Evolutionary conservation across 2,329 filamentous ascomycete genomes (phyloP).

Genomic region (Trichoderma brevicompactum): DNA sequence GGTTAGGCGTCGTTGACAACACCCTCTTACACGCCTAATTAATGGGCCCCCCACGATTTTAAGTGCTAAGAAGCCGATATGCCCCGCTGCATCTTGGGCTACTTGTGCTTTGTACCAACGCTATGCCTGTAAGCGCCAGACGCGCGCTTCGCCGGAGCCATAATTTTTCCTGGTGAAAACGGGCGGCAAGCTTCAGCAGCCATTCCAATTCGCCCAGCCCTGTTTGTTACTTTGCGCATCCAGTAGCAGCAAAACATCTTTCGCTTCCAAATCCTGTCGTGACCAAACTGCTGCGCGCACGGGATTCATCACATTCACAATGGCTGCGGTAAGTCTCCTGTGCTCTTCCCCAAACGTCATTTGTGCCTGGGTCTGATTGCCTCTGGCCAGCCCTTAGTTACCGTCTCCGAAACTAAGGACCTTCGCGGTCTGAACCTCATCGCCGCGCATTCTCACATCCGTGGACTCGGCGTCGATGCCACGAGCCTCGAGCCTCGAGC

Average conservation of each 20-base stretch:
- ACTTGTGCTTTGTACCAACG: not conserved
- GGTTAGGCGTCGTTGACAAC: too few species aligned
- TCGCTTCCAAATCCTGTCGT: conserved; percentile 14
- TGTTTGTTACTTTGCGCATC: conserved; percentile 4
- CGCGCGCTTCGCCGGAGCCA: conserved; percentile 25
- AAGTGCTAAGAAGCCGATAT: too few species aligned
- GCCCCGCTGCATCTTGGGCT: too few species aligned
- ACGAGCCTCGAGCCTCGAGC: conserved; percentile 86
- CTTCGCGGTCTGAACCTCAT: conserved; percentile 96
- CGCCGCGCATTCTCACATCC: conserved; percentile 96
- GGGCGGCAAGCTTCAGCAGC: not conserved
- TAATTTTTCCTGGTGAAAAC: conserved; percentile 23
- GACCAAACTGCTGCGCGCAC: conserved; percentile 14
- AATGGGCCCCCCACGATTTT: too few species aligned
- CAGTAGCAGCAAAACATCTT: conserved; percentile 1
- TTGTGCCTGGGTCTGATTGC: not conserved
- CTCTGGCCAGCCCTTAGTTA: conserved; percentile 61
- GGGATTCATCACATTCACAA: conserved; percentile 41
- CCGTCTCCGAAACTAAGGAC: conserved; percentile 93
- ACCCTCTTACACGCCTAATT: too few species aligned
- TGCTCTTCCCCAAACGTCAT: conserved; percentile 9
- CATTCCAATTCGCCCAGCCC: conserved; percentile 16
- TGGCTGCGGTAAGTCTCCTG: conserved; percentile 56
- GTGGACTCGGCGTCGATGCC: conserved; percentile 88
- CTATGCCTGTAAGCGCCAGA: conserved; percentile 20